These are phyloP conservation scores for Thalassiosira profunda DNA, from an alignment of 108 stramenopile species.

Conservation along the genomic window DNA sequence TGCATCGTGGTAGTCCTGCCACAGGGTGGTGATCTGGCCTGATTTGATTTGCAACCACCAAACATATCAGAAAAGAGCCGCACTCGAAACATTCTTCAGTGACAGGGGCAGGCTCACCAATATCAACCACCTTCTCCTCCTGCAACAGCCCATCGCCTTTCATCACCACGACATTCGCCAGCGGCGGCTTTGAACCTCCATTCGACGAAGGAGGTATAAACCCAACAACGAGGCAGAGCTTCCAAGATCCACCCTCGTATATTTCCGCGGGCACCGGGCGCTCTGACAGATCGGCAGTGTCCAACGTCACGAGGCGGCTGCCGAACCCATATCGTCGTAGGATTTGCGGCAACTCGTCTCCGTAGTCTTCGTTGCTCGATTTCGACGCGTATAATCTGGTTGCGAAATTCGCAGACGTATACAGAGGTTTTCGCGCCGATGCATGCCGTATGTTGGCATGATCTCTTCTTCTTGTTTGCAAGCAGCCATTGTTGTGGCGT, in stretches of 20 bases:
- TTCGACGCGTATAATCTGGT: too few species aligned
- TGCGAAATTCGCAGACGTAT: too few species aligned
- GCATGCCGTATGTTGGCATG: too few species aligned
- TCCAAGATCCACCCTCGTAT: constrained; percentile 39
- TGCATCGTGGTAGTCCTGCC: constrained; percentile 30
- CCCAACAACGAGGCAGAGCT: constrained; percentile 34
- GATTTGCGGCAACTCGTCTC: too few species aligned
- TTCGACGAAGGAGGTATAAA: constrained; percentile 15
- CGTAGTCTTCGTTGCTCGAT: too few species aligned
- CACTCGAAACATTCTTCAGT: too few species aligned
- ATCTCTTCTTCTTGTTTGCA: too few species aligned
- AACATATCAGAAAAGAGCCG: too few species aligned
- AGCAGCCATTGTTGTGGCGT: too few species aligned
- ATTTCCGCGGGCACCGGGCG: constrained; percentile 42
- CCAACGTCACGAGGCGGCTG: constrained; percentile 9
- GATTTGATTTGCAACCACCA: too few species aligned
- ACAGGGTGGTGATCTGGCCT: constrained; percentile 77
- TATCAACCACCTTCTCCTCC: constrained; percentile 32
- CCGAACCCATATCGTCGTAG: constrained; percentile 27
- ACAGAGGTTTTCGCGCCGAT: too few species aligned
- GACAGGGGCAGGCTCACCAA: too few species aligned
- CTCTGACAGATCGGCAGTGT: not conserved
- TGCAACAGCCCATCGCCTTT: constrained; percentile 12
- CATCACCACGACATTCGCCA: constrained; percentile 26
- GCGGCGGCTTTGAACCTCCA: constrained; percentile 8